Conservation (phyloP, 2,329 filamentous ascomycete genomes). For the Xylaria hypoxylon region DNA sequence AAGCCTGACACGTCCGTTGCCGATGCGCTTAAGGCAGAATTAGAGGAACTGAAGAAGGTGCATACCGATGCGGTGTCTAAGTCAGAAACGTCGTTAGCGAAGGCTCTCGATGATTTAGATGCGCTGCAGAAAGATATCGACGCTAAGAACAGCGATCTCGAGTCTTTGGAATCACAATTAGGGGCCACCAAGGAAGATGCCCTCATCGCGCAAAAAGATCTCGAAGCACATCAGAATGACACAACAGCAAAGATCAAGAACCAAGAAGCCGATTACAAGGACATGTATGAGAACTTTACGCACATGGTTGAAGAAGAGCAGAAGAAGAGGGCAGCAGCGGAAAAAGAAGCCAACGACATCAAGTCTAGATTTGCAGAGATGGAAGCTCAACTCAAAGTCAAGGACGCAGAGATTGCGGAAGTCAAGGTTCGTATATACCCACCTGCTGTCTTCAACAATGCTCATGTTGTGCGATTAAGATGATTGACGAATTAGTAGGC, state of each 20-base stretch:
- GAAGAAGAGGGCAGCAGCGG: slow-evolving; percentile 50
- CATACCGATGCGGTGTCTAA: slow-evolving; percentile 59
- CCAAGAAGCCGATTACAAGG: slow-evolving; percentile 69
- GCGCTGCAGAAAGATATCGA: slow-evolving; percentile 49
- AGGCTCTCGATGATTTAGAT: slow-evolving; percentile 48
- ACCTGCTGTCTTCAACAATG: not conserved
- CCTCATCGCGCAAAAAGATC: slow-evolving; percentile 61
- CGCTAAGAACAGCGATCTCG: slow-evolving; percentile 49
- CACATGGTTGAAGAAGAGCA: slow-evolving; percentile 70
- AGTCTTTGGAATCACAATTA: slow-evolving; percentile 58
- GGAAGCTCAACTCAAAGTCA: slow-evolving; percentile 61
- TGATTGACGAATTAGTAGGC: slow-evolving; percentile 53
- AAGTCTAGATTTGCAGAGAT: slow-evolving; percentile 52
- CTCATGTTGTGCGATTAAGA: slow-evolving; percentile 12
- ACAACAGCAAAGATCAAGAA: slow-evolving; percentile 65
- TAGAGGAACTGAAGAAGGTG: slow-evolving; percentile 61
- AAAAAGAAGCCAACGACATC: slow-evolving; percentile 50
- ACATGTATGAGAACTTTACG: slow-evolving; percentile 72
- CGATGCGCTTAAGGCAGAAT: slow-evolving; percentile 64
- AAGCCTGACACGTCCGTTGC: slow-evolving; percentile 67
- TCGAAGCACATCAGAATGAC: slow-evolving; percentile 64
- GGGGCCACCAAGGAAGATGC: slow-evolving; percentile 52
- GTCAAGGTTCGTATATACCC: slow-evolving; percentile 61
- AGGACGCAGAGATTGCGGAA: slow-evolving; percentile 72
- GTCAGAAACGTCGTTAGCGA: slow-evolving; percentile 52